Base-by-base conservation (phyloP, 2,329 filamentous ascomycete species). In the Alternaria sp. region DNA sequence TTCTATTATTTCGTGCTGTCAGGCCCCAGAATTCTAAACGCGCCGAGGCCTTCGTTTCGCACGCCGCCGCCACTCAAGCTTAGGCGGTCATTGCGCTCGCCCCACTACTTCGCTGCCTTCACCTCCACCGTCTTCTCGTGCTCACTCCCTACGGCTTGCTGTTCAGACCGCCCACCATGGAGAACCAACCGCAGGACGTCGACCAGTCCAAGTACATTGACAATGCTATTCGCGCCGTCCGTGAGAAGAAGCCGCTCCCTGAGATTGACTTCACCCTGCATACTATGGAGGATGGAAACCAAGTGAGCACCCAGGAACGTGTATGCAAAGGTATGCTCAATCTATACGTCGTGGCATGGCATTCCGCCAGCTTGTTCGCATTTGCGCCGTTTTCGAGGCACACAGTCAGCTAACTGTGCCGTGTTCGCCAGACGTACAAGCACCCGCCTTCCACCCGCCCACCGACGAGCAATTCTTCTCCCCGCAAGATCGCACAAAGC, bases 211-310 rank as follows among this genome's bases (percentile, higher is more conserved):
- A 81, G 71, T 84, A 84, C 75, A 78, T 97, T 78, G 93, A 97
- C 84, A 95, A 93, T 88, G 92, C 93, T 74, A 91, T 95, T 78
- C 93, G 92, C 80, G 96, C 96, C 65, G 94, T 99, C 77, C 90
- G 90, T 81, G 89, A 97, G 76, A 98, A 98, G 90, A 95, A 92
- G 85, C 94, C 95, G 58, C 87, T 96, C 55, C 96, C 96, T 62
- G 95, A 98, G 86, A 98, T 99, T 77, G 96, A 99, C 85, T 99
- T 99, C 81, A 96, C 93, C 60, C 89, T 99, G 78, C 96, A 99
- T 82, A 96, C 92, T 67, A 97, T 98, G 95, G 96, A 99, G 82
- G 96, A 99, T 86, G 93, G 93, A 78, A 90, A 88, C 58, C 93
- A 97, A 84, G 96, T 99, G 79, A 98, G 89, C 88, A 99, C 96